Evolutionary conservation across 495 filamentous ascomycete genomes (phyloP).

Genomic region (Aspergillus incahuasiensis): DNA sequence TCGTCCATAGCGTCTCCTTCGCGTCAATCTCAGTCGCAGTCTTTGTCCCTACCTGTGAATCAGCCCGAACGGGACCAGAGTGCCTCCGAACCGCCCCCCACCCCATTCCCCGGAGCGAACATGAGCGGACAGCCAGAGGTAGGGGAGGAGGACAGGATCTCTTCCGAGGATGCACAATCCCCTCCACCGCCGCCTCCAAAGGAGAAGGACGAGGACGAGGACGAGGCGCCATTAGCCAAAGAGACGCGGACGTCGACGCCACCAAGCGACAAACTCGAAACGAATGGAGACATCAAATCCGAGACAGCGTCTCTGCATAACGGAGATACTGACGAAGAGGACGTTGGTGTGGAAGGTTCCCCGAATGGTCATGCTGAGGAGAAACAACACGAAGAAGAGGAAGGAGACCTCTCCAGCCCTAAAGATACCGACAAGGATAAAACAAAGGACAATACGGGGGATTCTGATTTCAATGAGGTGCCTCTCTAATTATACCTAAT

Average conservation of each 20-base stretch:
- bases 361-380: background rate
- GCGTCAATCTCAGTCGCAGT: constrained; percentile 13
- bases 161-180: constrained; percentile 23
- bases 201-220: no score
- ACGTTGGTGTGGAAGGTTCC: background rate
- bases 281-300: constrained; percentile 2
- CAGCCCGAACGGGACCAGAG: constrained; percentile 23
- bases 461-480: constrained; percentile 41
- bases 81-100: constrained; percentile 33
- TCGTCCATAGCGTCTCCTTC: constrained; percentile 23
- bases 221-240: constrained; percentile 17
- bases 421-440: constrained; percentile 24
- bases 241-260: background rate
- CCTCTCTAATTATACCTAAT: constrained; percentile 25
- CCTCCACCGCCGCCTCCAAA: constrained; percentile 36
- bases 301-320: constrained; percentile 2
- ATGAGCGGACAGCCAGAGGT: constrained; percentile 30
- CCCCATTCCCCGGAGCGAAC: constrained; percentile 41
- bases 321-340: constrained; percentile 6
- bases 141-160: constrained; percentile 23
- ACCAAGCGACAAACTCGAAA: background rate
- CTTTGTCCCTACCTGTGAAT: constrained; percentile 24
- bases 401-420: constrained; percentile 13
- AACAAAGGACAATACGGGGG: constrained; percentile 24
- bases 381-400: constrained; percentile 5